These are phyloP conservation scores for Annulohypoxylon moriforme DNA, from an alignment of 495 filamentous ascomycete species.

Conservation along the genomic window DNA sequence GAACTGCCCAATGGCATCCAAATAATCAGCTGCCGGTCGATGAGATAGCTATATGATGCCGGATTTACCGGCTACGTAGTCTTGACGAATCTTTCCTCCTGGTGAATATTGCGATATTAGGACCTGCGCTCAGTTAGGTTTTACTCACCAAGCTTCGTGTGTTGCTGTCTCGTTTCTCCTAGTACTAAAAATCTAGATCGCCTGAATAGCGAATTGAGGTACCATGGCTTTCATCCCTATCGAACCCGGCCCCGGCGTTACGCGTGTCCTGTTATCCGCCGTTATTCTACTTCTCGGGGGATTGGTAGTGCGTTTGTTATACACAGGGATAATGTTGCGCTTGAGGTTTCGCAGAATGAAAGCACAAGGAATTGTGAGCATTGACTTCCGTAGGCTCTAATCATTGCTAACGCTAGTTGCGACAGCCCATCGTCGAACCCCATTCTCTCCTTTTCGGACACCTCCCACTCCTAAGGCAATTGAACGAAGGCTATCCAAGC, in stretches of 20 bases:
- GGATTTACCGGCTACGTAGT: too few relatives aligned
- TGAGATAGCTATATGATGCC: too few relatives aligned
- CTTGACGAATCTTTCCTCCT: too few relatives aligned
- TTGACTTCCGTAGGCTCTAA: background rate
- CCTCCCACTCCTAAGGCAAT: background rate
- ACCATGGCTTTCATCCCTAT: background rate
- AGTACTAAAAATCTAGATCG: too few relatives aligned
- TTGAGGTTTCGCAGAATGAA: background rate
- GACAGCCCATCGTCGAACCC: background rate
- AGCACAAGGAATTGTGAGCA: background rate
- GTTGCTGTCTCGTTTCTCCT: too few relatives aligned
- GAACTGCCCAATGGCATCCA: too few relatives aligned
- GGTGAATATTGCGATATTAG: too few relatives aligned
- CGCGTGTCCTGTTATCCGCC: background rate
- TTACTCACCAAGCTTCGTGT: too few relatives aligned
- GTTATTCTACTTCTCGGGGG: background rate
- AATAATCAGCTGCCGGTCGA: too few relatives aligned
- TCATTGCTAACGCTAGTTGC: background rate
- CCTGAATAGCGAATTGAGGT: background rate
- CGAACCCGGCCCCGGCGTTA: background rate
- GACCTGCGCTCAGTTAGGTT: too few relatives aligned
- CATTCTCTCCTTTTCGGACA: background rate
- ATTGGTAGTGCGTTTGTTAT: background rate
- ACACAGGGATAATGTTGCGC: background rate
- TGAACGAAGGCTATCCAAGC: background rate